Percentiles rank a stretch among this genome's conserved stretches.
These are phyloP conservation scores for Neonectria hederae DNA, from an alignment of 2,329 filamentous ascomycete species.

Conservation along the genomic window DNA sequence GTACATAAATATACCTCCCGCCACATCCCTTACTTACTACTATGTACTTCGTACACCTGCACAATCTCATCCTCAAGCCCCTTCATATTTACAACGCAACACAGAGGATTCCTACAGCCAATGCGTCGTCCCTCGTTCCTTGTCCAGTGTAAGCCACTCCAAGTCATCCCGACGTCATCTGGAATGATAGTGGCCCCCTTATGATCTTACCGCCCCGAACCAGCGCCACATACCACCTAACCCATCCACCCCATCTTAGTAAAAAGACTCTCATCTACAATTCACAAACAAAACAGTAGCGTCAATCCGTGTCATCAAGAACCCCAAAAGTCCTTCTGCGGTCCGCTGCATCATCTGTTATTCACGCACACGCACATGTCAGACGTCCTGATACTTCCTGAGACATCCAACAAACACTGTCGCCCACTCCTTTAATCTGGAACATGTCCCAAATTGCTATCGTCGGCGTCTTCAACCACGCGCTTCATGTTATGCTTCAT, in stretches of 20 bases:
- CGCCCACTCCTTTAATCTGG: background rate
- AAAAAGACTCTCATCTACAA: background rate
- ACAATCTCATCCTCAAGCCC: background rate
- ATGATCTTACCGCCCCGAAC: slow-evolving; percentile 11
- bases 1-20: background rate
- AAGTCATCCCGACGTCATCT: slow-evolving; percentile 27
- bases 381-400: background rate
- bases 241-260: slow-evolving; percentile 1
- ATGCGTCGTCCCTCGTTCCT: background rate
- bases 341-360: background rate
- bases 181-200: slow-evolving; percentile 20
- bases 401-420: background rate
- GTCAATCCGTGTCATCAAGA: background rate
- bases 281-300: background rate
- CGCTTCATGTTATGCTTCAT: slow-evolving; percentile 1
- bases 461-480: background rate
- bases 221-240: slow-evolving; percentile 27
- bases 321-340: background rate
- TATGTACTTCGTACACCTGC: too few species aligned
- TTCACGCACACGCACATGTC: slow-evolving; percentile 10
- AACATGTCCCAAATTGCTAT: background rate
- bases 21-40: background rate
- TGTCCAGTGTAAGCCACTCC: background rate
- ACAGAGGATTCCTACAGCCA: background rate
- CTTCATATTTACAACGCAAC: background rate